Evolutionary conservation across 1,284 basidiomycete genomes (phyloP), one percentile per base, ranked within the genome.

Genomic region (Phellopilus nigrolimitatus): DNA sequence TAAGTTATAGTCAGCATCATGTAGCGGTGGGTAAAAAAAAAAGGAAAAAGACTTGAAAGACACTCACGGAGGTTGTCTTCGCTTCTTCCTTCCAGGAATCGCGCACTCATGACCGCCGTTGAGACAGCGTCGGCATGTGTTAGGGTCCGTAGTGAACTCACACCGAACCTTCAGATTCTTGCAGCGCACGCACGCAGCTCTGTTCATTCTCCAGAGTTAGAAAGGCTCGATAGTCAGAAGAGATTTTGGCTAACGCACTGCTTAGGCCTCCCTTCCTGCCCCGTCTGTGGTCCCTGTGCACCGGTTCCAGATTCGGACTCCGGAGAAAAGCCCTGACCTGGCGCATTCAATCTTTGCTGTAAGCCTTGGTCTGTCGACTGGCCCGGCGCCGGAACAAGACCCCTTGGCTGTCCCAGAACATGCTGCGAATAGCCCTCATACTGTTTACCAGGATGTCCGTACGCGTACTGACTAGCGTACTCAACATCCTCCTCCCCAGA

Each of bases 121-220:
- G 12, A 55, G 15, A 38, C 53, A 55, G 12, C 53, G 53, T 3
- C 38, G 25, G 28, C 53, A 55, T 13, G 53, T 51, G 21, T 50
- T 40, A 8, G 53, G 53, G 28, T 55, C 53, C 15, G 49, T 55
- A 27, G 43, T 46, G 37, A 55, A 55, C 39, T 55, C 53, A 39
- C 53, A 55, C 3, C 53, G 42, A 3, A 55, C 53, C 45, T 55
- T 55, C 36, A 55, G 28, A 22, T 55, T 55, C 45, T 51, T 55
- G 31, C 53, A 55, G 7, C 53, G 53, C n/a, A 47, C 49, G 24
- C 53, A 55, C 3, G 53, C 53, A 17, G 34, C 33, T 21, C 51
- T 39, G 10, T 44, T 38, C n/a, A 46, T 34, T 8, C 33, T 53
- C 5, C 2, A 5, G 17, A 19, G 19, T 17, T 22, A n/a, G 3